Evolutionary conservation across 2,329 filamentous ascomycete genomes (phyloP), one percentile per base, ranked within the genome.

Genomic region (Colletotrichum australisinense): DNA sequence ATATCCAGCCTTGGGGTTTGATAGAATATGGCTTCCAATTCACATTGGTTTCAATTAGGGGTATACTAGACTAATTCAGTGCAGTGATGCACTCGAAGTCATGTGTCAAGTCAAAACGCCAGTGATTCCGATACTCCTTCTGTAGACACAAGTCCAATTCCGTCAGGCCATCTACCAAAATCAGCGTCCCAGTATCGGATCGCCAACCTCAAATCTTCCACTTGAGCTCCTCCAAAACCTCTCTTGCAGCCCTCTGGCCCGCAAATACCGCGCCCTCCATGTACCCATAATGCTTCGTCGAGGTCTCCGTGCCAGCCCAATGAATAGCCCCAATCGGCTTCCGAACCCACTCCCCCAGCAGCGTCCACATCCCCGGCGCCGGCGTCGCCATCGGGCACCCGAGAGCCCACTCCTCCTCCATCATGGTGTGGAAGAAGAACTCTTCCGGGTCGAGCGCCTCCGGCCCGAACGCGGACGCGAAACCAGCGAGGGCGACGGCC

Each of bases 391-490:
- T 57, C 2, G 71, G 76, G 26, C 72, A 69, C 3, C 68, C 71
- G 22, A 26, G 28, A 5, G 69, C 53, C 73, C 75, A 74, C 12
- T 75, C 68, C 22, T 75, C 74, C 24, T 73, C 74, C 56, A 71
- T 60, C 73, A 70, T 75, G 1, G 60, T 68, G 46, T 76, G 73
- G 30, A 71, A 68, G 35, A 74, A 73, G 66, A 74, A 70, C 2
- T 65, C 63, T 35, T 74, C 69, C 14, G 76, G 62, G 35, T 75
- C 53, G 2, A 68, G 63, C n/a, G 76, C 73, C 63, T 76, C 76
- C 24, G 38, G 65, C 3, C 70, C 69, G 14, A 77, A 75, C 7
- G 56, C 67, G 24, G 65, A 49, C 19, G 73, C 73, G 24, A 75
- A 75, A n/a, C 70, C 69, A 26, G 63, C 69, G 42, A 77, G 69